Evolutionary conservation across 1,139 yeast species (phyloP).

Genomic region (Yamadazyma triangularis): DNA sequence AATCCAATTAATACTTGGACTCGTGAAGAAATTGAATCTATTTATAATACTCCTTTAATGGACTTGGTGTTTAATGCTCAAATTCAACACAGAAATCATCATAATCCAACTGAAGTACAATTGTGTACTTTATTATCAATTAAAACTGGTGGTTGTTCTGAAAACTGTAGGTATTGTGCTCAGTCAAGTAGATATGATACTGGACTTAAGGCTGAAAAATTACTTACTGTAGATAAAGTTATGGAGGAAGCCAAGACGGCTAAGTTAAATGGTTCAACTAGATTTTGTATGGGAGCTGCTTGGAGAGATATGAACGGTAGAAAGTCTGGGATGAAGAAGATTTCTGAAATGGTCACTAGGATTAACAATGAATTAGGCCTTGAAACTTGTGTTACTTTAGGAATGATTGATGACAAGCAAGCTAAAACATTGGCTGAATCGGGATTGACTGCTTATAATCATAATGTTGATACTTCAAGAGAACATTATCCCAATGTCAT

Average conservation of each 20-base stretch:
- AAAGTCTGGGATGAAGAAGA: constrained; percentile 59
- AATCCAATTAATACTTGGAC: constrained; percentile 56
- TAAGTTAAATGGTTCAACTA: constrained; percentile 64
- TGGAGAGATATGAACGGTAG: constrained; percentile 86
- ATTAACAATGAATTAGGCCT: constrained; percentile 59
- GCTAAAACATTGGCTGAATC: constrained; percentile 56
- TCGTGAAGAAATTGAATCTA: constrained; percentile 49
- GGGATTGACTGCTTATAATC: constrained; percentile 79
- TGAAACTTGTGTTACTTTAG: constrained; percentile 79
- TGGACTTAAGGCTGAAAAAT: constrained; percentile 63
- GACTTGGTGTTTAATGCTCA: constrained; percentile 63
- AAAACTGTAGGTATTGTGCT: constrained; percentile 78
- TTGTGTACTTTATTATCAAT: constrained; percentile 71
- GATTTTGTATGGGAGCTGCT: constrained; percentile 86
- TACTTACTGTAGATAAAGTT: constrained; percentile 59
- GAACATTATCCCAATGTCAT: constrained; percentile 72
- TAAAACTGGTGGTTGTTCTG: constrained; percentile 79
- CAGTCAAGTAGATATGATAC: constrained; percentile 68
- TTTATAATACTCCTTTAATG: constrained; percentile 62
- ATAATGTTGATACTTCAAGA: constrained; percentile 75
- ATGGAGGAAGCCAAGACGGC: constrained; percentile 62
- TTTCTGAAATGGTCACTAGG: constrained; percentile 60
- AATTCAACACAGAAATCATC: constrained; percentile 60
- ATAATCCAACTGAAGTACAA: constrained; percentile 68
- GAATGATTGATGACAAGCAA: constrained; percentile 67